These are phyloP conservation scores for Leccinum angustisporum DNA, from an alignment of 1,284 basidiomycete species.

Conservation along the genomic window DNA sequence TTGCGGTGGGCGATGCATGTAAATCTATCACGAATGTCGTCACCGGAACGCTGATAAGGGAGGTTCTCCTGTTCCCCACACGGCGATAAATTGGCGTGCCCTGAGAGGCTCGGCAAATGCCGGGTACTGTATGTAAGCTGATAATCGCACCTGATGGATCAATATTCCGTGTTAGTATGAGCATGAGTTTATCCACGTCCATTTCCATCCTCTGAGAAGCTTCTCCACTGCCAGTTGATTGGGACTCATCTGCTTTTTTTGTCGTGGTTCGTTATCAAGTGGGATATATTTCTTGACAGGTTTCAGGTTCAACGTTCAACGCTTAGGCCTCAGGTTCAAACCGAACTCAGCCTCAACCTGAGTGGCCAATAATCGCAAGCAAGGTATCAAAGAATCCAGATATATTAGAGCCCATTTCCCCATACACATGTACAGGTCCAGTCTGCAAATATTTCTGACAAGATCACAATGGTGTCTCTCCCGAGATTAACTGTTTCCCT, in stretches of 20 bases:
- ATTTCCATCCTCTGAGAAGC: conserved; percentile 8
- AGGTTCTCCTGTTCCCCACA: not conserved
- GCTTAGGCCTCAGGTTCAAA: not conserved
- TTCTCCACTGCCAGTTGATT: conserved; percentile 8
- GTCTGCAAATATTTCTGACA: not conserved
- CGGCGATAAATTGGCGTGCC: not conserved
- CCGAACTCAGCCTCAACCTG: not conserved
- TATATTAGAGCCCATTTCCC: not conserved
- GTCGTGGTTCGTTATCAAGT: not conserved
- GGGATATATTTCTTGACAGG: conserved; percentile 8
- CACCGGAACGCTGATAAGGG: not conserved
- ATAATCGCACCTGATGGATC: not conserved
- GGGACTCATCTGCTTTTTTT: not conserved
- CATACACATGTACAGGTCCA: conserved; percentile 2
- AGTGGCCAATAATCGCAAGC: conserved; percentile 1
- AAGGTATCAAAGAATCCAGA: not conserved
- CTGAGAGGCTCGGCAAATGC: conserved; percentile 17
- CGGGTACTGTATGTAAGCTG: not conserved
- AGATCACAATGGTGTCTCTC: conserved; percentile 21
- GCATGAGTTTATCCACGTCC: conserved; percentile 12
- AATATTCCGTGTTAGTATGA: not conserved
- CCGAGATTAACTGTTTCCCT: conserved; percentile 47
- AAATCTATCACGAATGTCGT: not conserved
- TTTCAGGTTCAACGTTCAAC: not conserved
- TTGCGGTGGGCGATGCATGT: not conserved